Evolutionary conservation across 768 basidiomycete species (phyloP).

Genomic region (Lenzites betulinus): DNA sequence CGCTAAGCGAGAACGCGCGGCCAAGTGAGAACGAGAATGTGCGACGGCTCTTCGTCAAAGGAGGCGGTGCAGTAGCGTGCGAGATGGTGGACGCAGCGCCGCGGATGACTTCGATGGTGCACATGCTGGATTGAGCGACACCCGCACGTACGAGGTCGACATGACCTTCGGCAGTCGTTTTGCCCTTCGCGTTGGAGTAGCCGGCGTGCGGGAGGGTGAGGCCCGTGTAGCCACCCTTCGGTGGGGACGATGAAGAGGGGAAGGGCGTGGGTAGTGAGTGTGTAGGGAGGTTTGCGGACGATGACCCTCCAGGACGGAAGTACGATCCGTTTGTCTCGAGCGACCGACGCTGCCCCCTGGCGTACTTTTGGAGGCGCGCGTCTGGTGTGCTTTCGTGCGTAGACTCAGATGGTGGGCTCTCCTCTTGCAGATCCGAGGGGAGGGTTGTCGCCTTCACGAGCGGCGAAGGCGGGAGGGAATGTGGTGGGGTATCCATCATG

Average conservation of each 20-base stretch:
- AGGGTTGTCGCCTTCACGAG: slow-evolving; percentile 10
- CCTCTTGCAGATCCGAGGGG: slow-evolving; percentile 4
- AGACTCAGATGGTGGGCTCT: slow-evolving; percentile 17
- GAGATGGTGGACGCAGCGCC: slow-evolving; percentile 39
- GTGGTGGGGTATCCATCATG: slow-evolving; percentile 20
- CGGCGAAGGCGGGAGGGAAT: slow-evolving; percentile 17
- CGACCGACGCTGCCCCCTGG: slow-evolving; percentile 19
- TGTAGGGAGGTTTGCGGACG: slow-evolving; percentile 25
- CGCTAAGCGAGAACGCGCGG: slow-evolving; percentile 23
- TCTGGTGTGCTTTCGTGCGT: slow-evolving; percentile 27
- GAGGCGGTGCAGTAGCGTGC: slow-evolving; percentile 1
- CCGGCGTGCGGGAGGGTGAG: slow-evolving; percentile 49
- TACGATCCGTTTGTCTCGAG: slow-evolving; percentile 18
- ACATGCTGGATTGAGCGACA: slow-evolving; percentile 87
- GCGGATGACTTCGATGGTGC: slow-evolving; percentile 75
- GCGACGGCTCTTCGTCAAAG: slow-evolving; percentile 14
- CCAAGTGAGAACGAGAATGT: slow-evolving; percentile 25
- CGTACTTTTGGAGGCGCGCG: slow-evolving; percentile 27
- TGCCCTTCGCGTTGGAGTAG: slow-evolving; percentile 41
- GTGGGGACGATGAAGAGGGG: slow-evolving; percentile 22
- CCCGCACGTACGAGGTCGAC: slow-evolving; percentile 78
- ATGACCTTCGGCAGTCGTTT: slow-evolving; percentile 45
- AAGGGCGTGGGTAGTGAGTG: slow-evolving; percentile 36
- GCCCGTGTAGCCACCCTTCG: slow-evolving; percentile 39
- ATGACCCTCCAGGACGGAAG: slow-evolving; percentile 20